Conservation (phyloP, 345 rosid species). For the Sisymbrium altissimum region DNA sequence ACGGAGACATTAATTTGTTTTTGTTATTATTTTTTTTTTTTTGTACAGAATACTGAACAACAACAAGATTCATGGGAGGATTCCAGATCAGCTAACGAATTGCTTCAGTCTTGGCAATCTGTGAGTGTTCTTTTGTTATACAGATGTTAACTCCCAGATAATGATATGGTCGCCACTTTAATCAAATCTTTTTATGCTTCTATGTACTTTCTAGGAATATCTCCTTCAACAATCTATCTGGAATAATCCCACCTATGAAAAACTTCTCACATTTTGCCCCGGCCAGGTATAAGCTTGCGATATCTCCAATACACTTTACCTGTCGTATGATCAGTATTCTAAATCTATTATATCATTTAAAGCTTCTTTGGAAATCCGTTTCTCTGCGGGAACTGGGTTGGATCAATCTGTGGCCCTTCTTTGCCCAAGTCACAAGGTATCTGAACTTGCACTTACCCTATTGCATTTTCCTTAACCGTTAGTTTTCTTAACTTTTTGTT, state of each 20-base stretch:
- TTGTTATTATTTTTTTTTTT: not conserved
- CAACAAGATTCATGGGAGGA: constrained; percentile 67
- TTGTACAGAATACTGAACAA: constrained; percentile 61
- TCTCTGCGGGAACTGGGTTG: constrained; percentile 82
- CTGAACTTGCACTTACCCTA: not conserved
- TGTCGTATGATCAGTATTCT: not conserved
- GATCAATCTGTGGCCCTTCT: constrained; percentile 66
- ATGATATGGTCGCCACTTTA: not conserved
- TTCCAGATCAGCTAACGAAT: constrained; percentile 76
- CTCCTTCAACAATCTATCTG: constrained; percentile 84
- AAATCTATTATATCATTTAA: not conserved
- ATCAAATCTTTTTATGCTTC: not conserved
- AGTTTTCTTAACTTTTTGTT: not conserved
- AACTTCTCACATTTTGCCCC: constrained; percentile 68
- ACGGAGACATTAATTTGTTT: not conserved
- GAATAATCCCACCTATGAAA: constrained; percentile 56
- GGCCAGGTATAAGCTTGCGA: constrained; percentile 45
- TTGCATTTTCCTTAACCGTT: not conserved
- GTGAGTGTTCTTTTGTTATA: constrained; percentile 37
- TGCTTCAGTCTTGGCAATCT: constrained; percentile 70
- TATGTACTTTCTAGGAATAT: constrained; percentile 50
- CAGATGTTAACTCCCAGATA: not conserved
- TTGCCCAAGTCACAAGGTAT: constrained; percentile 57
- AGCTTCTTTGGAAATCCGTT: constrained; percentile 80
- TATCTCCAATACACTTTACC: not conserved